These are phyloP conservation scores for Cokeromyces recurvatus DNA, from an alignment of 371 early-diverging fungal genomes.

Conservation along the genomic window DNA sequence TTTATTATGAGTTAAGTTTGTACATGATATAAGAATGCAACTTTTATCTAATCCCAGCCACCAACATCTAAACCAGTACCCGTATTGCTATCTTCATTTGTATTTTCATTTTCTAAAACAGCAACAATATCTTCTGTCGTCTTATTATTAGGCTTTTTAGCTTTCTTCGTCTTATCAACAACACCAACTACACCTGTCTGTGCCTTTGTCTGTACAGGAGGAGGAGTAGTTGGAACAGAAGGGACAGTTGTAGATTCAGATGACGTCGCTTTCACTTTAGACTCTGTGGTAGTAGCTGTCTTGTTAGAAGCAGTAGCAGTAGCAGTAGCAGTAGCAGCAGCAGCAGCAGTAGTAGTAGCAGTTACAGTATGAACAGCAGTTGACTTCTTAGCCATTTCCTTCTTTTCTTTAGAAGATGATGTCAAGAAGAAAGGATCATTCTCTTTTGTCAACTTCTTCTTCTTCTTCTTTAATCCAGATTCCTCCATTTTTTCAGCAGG, in stretches of 20 bases:
- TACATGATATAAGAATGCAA: no score
- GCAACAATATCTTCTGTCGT: slow-evolving; percentile 25
- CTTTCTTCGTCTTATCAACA: slow-evolving; percentile 42
- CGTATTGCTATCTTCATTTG: slow-evolving; percentile 12
- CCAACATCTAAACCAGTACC: slow-evolving; percentile 43
- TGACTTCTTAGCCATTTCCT: background rate
- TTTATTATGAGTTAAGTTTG: no score
- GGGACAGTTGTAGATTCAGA: background rate
- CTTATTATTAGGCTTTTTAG: slow-evolving; percentile 5
- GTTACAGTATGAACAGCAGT: background rate
- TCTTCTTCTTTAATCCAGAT: background rate
- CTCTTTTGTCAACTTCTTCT: background rate
- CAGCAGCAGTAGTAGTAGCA: background rate
- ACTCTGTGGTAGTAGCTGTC: background rate
- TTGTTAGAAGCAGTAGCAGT: background rate
- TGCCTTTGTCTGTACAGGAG: slow-evolving; percentile 15
- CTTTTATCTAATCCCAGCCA: slow-evolving; percentile 40
- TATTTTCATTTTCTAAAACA: slow-evolving; percentile 20
- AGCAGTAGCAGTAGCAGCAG: background rate
- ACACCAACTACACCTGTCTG: slow-evolving; percentile 59
- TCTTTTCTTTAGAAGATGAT: slow-evolving; percentile 3
- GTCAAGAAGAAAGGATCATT: background rate
- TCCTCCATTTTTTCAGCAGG: slow-evolving; percentile 3
- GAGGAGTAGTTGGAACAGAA: background rate
- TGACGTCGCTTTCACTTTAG: no score